phyloP scores from a whole-genome alignment of 257 asterid genomes.

The Nemophila menziesii region DNA sequence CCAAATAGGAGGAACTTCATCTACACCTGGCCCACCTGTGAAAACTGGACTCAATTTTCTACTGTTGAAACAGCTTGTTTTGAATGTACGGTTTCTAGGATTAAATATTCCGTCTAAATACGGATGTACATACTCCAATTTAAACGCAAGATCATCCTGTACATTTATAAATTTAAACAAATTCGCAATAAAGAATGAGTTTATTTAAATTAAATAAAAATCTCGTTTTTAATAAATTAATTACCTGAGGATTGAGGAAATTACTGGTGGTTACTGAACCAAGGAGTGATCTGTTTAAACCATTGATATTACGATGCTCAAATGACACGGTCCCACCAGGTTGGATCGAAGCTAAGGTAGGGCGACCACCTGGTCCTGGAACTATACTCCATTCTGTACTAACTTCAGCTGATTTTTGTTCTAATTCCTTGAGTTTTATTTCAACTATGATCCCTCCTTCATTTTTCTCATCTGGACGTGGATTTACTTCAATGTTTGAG shows the following conservation, averaged over 20 bases:
- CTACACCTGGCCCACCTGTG: slow-evolving; percentile 97
- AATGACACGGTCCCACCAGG: slow-evolving; percentile 99
- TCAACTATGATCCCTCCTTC: slow-evolving; percentile 96
- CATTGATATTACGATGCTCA: slow-evolving; percentile 86
- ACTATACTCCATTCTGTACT: slow-evolving; percentile 96
- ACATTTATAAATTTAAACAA: slow-evolving; percentile 3
- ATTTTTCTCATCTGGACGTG: slow-evolving; percentile 91
- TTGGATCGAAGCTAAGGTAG: slow-evolving; percentile 93
- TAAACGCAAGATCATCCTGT: slow-evolving; percentile 97
- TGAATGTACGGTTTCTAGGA: slow-evolving; percentile 85
- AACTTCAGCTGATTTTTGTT: slow-evolving; percentile 96
- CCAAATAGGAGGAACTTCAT: slow-evolving; percentile 96
- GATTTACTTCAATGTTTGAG: slow-evolving; percentile 95
- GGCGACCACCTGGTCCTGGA: slow-evolving; percentile 97
- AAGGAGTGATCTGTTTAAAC: slow-evolving; percentile 84
- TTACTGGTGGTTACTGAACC: slow-evolving; percentile 97
- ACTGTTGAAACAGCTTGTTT: slow-evolving; percentile 88
- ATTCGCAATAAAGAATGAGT: too few species aligned
- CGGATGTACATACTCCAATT: slow-evolving; percentile 92
- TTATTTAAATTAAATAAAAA: too few species aligned
- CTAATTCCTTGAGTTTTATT: slow-evolving; percentile 87
- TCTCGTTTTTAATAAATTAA: too few species aligned
- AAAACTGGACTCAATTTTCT: slow-evolving; percentile 96
- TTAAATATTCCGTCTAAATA: slow-evolving; percentile 81
- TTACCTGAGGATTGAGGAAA: slow-evolving; percentile 89